Evolutionary conservation across 805 yeast genomes (phyloP).

Genomic region (Cyberlindnera mississippiensis): DNA sequence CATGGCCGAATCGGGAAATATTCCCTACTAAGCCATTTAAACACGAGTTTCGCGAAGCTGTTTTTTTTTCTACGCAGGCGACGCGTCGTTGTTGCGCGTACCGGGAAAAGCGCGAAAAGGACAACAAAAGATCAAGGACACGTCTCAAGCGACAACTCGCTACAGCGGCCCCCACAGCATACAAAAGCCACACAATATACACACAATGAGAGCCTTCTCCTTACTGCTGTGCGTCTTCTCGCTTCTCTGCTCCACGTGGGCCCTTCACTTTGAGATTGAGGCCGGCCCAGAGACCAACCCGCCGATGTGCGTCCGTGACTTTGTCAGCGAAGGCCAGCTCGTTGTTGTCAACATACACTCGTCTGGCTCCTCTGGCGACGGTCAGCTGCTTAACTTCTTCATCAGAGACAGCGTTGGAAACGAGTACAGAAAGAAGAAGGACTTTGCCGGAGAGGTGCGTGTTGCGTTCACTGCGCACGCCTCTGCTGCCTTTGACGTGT

Average conservation of each 20-base stretch:
- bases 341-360: conserved; percentile 82
- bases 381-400: conserved; percentile 67
- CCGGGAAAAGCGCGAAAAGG: background rate
- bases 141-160: too few species aligned
- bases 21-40: background rate
- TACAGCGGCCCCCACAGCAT: too few species aligned
- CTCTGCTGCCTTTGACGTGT: conserved; percentile 83
- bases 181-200: background rate
- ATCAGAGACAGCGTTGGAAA: conserved; percentile 81
- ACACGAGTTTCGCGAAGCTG: background rate
- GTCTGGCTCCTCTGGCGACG: conserved; percentile 77
- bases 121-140: conserved; percentile 1
- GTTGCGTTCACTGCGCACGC: conserved; percentile 84
- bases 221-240: conserved; percentile 15
- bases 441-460: conserved; percentile 65
- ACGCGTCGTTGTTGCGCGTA: background rate
- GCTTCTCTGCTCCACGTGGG: conserved; percentile 25
- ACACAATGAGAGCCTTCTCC: conserved; percentile 14
- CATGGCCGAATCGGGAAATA: background rate
- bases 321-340: conserved; percentile 76
- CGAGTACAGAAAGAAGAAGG: conserved; percentile 74
- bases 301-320: conserved; percentile 89
- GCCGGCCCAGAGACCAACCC: conserved; percentile 40
- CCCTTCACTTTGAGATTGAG: conserved; percentile 50
- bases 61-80: background rate